Evolutionary conservation across 2,329 filamentous ascomycete genomes (phyloP).

Genomic region (Fusarium torulosum): DNA sequence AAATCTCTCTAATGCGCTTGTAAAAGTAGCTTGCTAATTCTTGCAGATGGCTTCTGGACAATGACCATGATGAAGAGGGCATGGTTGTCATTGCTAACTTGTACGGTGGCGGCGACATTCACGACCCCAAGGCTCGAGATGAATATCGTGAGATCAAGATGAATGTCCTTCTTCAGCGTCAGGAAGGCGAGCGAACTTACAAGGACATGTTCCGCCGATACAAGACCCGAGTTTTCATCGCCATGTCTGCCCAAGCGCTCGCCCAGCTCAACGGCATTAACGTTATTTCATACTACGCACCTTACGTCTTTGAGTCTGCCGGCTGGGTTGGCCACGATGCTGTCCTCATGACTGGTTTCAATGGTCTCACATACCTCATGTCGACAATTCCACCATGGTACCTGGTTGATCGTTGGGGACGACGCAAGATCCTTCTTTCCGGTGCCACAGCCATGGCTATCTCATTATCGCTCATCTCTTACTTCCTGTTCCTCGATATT

Average conservation of each 20-base stretch:
- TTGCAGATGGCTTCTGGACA: slow-evolving; percentile 91
- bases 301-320: slow-evolving; percentile 94
- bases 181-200: slow-evolving; percentile 95
- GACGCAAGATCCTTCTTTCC: slow-evolving; percentile 87
- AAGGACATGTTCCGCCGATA: slow-evolving; percentile 95
- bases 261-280: slow-evolving; percentile 99
- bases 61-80: slow-evolving; percentile 97
- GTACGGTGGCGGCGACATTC: slow-evolving; percentile 95
- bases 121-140: slow-evolving; percentile 90
- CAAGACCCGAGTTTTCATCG: slow-evolving; percentile 92
- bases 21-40: slow-evolving; percentile 46
- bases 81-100: slow-evolving; percentile 98
- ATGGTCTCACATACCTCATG: slow-evolving; percentile 87
- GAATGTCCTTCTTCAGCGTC: slow-evolving; percentile 91
- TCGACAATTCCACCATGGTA: slow-evolving; percentile 98
- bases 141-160: slow-evolving; percentile 99
- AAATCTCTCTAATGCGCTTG: slow-evolving; percentile 5
- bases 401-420: slow-evolving; percentile 91
- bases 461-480: slow-evolving; percentile 89
- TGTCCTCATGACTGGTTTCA: slow-evolving; percentile 97
- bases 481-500: slow-evolving; percentile 93
- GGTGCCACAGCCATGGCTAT: slow-evolving; percentile 91
- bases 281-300: slow-evolving; percentile 98
- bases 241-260: slow-evolving; percentile 96
- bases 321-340: slow-evolving; percentile 94